Percentiles rank a stretch among this genome's conserved stretches.
These are phyloP conservation scores for Stemphylium beticola DNA, from an alignment of 2,329 filamentous ascomycete genomes.

Conservation along the genomic window DNA sequence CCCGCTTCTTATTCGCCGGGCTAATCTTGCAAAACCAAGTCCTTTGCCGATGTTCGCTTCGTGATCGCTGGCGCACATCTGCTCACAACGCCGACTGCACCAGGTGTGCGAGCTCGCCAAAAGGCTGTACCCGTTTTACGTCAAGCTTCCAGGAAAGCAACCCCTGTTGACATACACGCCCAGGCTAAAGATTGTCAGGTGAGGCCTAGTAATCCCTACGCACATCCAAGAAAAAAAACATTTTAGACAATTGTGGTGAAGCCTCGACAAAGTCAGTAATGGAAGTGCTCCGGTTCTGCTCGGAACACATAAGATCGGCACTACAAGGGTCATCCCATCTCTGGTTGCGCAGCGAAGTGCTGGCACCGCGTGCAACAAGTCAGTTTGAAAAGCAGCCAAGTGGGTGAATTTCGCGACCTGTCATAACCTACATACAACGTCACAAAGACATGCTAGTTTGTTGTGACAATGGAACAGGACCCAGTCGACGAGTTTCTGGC, in stretches of 20 bases:
- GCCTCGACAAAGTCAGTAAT: background rate
- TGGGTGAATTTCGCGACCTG: background rate
- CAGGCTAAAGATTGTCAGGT: background rate
- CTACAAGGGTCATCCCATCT: constrained; percentile 1
- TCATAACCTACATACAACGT: background rate
- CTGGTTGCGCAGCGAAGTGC: constrained; percentile 1
- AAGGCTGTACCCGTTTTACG: background rate
- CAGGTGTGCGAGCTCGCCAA: background rate
- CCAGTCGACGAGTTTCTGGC: background rate
- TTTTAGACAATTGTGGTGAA: background rate
- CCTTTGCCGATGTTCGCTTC: constrained; percentile 22
- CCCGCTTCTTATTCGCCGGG: constrained; percentile 25
- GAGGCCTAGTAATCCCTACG: background rate
- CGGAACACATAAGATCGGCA: constrained; percentile 7
- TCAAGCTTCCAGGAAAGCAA: background rate
- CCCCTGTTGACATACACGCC: background rate
- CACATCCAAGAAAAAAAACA: background rate
- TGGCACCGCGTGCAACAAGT: background rate
- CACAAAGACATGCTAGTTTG: background rate
- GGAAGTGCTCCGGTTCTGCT: constrained; percentile 5
- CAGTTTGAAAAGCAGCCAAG: background rate
- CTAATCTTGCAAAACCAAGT: constrained; percentile 11
- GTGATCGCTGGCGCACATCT: constrained; percentile 21
- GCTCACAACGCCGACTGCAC: constrained; percentile 9
- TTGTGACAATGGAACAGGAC: background rate